Evolutionary conservation across 768 basidiomycete species (phyloP), one percentile per base, ranked within the genome.

Genomic region (Boletus barrowsii): DNA sequence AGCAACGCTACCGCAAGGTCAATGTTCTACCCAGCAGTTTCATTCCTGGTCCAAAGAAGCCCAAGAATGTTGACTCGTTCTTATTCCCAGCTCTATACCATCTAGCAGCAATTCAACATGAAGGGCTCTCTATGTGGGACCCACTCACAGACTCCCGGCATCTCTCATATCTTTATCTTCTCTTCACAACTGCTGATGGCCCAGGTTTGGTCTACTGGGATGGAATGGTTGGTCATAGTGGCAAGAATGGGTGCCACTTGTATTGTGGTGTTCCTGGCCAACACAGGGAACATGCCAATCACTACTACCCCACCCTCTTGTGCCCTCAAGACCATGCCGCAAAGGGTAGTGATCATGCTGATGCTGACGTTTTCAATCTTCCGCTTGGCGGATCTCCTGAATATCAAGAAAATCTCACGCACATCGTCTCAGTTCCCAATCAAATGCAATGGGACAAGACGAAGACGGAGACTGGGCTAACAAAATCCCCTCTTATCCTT

Each of bases 391-490:
- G 62, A 3, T 57, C 49, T 5, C 11, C 13, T 0, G 50, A 64
- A 0, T 67, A 49, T 3, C 4, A 4, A 10, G 2, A 43, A 5
- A 51, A 51, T 7, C 50, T 51, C 4, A 0, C 10, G 1, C n/a
- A 18, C 20, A 36, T 51, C 15, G 26, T 44, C 18, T 22, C 33
- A 1, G 24, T 35, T 1, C 2, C n/a, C 1, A 70, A 60, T n/a
- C 37, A 62, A 4, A 54, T 58, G 0, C 48, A 73, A 26, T 77
- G 68, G 49, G 51, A 66, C 18, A 36, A 51, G 2, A 32, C 42
- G 5, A 69, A 73, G 0, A 60, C 66, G 1, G 60, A 63, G 5
- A 76, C 73, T 1, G 76, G 76, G 0, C 62, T 78, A 11, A 62
- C 48, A 0, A 73, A n/a, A n/a, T n/a, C n/a, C n/a, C n/a, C n/a